Evolutionary conservation across 257 asterid genomes (phyloP).

Genomic region (Nicotiana tomentosiformis): DNA sequence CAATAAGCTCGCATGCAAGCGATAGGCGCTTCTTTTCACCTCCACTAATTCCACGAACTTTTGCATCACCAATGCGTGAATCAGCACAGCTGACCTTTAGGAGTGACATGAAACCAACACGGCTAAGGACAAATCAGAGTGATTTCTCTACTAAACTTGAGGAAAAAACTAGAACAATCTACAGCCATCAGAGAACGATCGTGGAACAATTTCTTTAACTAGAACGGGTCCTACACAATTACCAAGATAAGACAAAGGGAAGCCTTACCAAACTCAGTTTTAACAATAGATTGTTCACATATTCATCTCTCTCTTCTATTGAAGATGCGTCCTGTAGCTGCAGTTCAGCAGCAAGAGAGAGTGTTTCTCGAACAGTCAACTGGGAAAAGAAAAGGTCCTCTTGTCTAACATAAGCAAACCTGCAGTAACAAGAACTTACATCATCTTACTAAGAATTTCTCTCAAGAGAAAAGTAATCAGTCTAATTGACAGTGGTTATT

Average conservation of each 20-base stretch:
- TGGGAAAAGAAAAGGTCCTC: conserved; percentile 98
- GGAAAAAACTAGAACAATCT: background rate
- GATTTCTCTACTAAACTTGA: background rate
- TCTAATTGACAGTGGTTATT: background rate
- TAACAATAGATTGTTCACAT: conserved; percentile 65
- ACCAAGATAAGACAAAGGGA: conserved; percentile 2
- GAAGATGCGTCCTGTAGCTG: conserved; percentile 78
- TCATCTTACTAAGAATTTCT: background rate
- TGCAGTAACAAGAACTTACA: conserved; percentile 24
- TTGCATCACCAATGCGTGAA: conserved; percentile 92
- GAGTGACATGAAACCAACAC: conserved; percentile 21
- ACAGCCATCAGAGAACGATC: background rate
- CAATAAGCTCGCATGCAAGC: conserved; percentile 95
- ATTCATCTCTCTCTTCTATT: conserved; percentile 69
- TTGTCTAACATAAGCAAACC: conserved; percentile 86
- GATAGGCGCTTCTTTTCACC: conserved; percentile 96
- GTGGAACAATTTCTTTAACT: background rate
- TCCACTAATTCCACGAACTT: conserved; percentile 97
- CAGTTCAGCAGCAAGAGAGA: conserved; percentile 90
- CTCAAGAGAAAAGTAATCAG: background rate
- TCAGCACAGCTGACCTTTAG: conserved; percentile 87
- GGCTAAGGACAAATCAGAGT: conserved; percentile 10
- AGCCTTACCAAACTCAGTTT: conserved; percentile 78
- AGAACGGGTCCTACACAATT: background rate
- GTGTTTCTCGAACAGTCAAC: conserved; percentile 95